These are phyloP conservation scores for Alternaria angustiovoidea DNA, from an alignment of 2,329 filamentous ascomycete genomes.

Conservation along the genomic window DNA sequence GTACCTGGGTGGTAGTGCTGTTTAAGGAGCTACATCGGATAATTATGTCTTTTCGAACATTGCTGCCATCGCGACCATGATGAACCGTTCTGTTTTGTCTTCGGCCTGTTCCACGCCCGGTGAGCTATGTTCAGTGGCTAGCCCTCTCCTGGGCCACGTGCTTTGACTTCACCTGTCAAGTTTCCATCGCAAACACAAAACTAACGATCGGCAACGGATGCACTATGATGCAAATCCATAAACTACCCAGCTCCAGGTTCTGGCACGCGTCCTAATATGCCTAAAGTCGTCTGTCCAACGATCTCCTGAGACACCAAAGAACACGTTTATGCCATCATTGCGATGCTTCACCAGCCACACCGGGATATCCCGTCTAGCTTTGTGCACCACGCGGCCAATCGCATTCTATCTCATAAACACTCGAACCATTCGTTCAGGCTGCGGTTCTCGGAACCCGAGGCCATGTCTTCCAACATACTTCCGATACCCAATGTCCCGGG, in stretches of 20 bases:
- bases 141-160: neutral
- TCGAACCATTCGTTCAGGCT: neutral
- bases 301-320: conserved; percentile 5
- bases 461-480: neutral
- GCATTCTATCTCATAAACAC: conserved; percentile 7
- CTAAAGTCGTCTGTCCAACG: neutral
- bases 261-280: neutral
- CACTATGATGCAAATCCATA: neutral
- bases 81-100: neutral
- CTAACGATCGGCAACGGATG: neutral
- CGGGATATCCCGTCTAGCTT: conserved; percentile 3
- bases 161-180: neutral
- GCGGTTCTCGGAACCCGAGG: conserved; percentile 1
- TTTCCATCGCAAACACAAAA: neutral
- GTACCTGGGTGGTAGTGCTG: neutral
- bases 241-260: neutral
- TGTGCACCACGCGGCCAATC: neutral
- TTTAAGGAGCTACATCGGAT: neutral
- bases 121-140: neutral
- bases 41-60: neutral
- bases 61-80: neutral
- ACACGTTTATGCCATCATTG: conserved; percentile 7
- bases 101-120: neutral
- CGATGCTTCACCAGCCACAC: neutral
- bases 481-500: neutral